Evolutionary conservation across 108 stramenopile genomes (phyloP).

Genomic region (Cylindrotheca fusiformis): DNA sequence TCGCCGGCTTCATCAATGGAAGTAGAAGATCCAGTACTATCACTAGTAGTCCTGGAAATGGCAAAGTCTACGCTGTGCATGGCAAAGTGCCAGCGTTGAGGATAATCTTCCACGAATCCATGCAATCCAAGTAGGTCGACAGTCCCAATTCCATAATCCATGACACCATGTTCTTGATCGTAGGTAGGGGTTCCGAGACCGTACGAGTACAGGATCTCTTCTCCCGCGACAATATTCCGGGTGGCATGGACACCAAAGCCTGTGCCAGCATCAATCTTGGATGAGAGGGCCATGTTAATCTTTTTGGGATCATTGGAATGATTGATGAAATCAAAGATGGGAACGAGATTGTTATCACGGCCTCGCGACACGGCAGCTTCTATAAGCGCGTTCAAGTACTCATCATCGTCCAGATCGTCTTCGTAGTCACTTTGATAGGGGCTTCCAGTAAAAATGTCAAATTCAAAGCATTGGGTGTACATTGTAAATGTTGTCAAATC

Average conservation of each 20-base stretch:
- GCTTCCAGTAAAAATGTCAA: too few relatives aligned
- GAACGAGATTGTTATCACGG: background rate
- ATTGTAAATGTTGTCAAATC: background rate
- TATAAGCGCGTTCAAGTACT: background rate
- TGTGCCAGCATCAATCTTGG: too few relatives aligned
- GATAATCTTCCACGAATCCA: slow-evolving; percentile 36
- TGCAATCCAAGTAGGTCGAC: slow-evolving; percentile 32
- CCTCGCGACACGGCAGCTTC: background rate
- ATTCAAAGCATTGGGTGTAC: too few relatives aligned
- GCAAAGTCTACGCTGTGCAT: background rate
- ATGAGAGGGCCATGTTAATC: background rate
- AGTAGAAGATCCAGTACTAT: too few relatives aligned
- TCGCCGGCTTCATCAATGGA: background rate
- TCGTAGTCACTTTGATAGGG: too few relatives aligned
- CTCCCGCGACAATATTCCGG: slow-evolving; percentile 47
- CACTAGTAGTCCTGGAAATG: too few relatives aligned
- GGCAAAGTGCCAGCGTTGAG: slow-evolving; percentile 22
- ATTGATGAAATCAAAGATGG: background rate
- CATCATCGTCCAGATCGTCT: background rate
- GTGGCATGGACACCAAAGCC: background rate
- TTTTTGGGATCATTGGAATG: background rate
- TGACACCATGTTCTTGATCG: slow-evolving; percentile 19
- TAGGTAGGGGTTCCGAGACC: background rate
- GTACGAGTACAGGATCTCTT: slow-evolving; percentile 65
- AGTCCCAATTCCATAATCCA: background rate